phyloP scores from a whole-genome alignment of 768 basidiomycete genomes.

The Mycena venus region DNA sequence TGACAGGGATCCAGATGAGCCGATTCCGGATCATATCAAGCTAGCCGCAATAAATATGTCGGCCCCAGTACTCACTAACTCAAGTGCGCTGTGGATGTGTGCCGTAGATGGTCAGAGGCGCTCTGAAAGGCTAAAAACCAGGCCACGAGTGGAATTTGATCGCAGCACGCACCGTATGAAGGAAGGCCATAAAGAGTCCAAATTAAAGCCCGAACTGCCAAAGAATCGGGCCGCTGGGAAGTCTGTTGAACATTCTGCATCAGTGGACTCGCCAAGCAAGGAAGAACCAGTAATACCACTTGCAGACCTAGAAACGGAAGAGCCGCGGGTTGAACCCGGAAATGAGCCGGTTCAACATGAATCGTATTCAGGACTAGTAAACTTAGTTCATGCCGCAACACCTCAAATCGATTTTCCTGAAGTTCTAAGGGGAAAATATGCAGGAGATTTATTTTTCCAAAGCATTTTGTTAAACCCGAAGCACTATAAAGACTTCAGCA shows the following conservation, averaged over 20 bases:
- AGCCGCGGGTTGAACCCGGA: too few relatives aligned
- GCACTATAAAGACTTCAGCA: slow-evolving; percentile 42
- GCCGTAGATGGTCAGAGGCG: neutral
- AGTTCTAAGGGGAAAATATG: slow-evolving; percentile 31
- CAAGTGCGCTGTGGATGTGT: neutral
- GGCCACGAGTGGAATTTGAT: neutral
- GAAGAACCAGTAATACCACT: too few relatives aligned
- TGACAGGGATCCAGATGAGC: slow-evolving; percentile 11
- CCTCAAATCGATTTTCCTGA: neutral
- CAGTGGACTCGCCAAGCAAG: too few relatives aligned
- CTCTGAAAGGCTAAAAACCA: neutral
- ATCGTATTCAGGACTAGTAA: too few relatives aligned
- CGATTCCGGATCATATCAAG: slow-evolving; percentile 37
- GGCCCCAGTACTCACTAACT: neutral
- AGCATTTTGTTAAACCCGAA: slow-evolving; percentile 36
- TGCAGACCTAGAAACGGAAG: too few relatives aligned
- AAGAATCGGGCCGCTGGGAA: too few relatives aligned
- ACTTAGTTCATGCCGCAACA: too few relatives aligned
- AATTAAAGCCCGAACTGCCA: too few relatives aligned
- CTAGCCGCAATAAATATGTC: slow-evolving; percentile 38
- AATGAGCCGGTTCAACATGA: too few relatives aligned
- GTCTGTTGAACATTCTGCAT: too few relatives aligned
- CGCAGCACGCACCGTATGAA: neutral
- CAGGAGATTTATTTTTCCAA: slow-evolving; percentile 46
- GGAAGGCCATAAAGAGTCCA: too few relatives aligned